Base-by-base conservation (phyloP, 257 asterid species). In the Anisodus tanguticus region DNA sequence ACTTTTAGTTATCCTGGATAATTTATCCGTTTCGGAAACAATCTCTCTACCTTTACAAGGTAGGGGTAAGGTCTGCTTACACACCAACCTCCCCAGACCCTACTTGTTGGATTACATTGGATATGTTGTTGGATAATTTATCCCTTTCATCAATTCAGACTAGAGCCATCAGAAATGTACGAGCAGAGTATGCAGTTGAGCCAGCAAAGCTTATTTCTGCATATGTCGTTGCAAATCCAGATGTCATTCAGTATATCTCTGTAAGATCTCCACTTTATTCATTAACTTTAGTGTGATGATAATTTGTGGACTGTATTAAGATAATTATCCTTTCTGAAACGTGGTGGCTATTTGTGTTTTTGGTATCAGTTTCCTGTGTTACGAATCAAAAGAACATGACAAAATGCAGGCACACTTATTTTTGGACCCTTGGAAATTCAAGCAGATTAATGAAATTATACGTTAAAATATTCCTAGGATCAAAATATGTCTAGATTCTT, bases 141-240 rank as follows among this genome's bases (percentile, higher is more conserved):
- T 67, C 67, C 19, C 35, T 67, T 82, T 51, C 55, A 9, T 85
- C 83, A 77, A 77, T 68, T 83, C 86, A 96, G 99, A 94, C 98
- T 3, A 93, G 97, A 90, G 98, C 98, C 84, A 92, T 96, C 81
- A 91, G 99, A 83, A 96, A 96, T 90, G 98, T 97, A 62, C 90
- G 99, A 82, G 98, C 99, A 63, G 99, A 96, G 92, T 96, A 96
- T 87, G 93, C 98, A 70, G 99, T 94, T 84, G 99, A 96, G 88
- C 98, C 99, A 88, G 98, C 93, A 80, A 92, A 91, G 87, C 95
- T 90, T 49, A 96, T 96, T 80, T 92, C 98, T 85, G 97, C 97
- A 47, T 92, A 91, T 10, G 84, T 96, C 63, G 93, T 96, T 89
- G 99, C 98, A 82, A 94, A 90, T 88, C 71, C 97, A 41, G 98